These are phyloP conservation scores for Microstegium vimineum DNA, from an alignment of 176 grass and related monocot species.

Conservation along the genomic window DNA sequence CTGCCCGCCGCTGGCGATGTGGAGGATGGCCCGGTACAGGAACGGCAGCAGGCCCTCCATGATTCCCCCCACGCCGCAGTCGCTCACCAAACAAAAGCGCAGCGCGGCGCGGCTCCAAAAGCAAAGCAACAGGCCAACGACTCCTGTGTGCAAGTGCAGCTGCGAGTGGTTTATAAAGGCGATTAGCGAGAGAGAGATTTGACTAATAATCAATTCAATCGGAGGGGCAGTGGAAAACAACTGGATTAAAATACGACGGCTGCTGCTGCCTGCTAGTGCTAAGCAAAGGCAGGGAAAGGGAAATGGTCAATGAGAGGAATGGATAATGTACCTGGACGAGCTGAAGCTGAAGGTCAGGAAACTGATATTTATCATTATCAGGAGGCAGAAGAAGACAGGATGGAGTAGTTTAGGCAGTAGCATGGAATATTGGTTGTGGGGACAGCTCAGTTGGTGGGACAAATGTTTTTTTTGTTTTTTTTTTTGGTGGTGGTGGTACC, in stretches of 20 bases:
- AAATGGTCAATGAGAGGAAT: conserved; percentile 10
- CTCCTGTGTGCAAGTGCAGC: not conserved
- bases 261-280: no score
- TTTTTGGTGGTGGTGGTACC: no score
- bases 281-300: not conserved
- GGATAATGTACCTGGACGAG: not conserved
- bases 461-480: not conserved
- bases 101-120: not conserved
- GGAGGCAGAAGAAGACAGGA: not conserved
- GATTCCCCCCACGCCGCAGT: not conserved
- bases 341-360: not conserved
- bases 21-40: conserved; percentile 52
- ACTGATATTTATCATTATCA: not conserved
- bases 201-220: conserved; percentile 9
- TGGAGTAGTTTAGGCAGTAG: not conserved
- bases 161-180: conserved; percentile 1
- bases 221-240: not conserved
- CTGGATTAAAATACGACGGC: not conserved
- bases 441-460: not conserved
- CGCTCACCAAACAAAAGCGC: not conserved
- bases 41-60: conserved; percentile 74
- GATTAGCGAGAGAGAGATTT: not conserved
- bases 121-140: not conserved
- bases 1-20: conserved; percentile 32
- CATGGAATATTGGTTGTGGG: not conserved